Evolutionary conservation across 2,329 filamentous ascomycete species (phyloP).

Genomic region (Mycosphaerella sp.): DNA sequence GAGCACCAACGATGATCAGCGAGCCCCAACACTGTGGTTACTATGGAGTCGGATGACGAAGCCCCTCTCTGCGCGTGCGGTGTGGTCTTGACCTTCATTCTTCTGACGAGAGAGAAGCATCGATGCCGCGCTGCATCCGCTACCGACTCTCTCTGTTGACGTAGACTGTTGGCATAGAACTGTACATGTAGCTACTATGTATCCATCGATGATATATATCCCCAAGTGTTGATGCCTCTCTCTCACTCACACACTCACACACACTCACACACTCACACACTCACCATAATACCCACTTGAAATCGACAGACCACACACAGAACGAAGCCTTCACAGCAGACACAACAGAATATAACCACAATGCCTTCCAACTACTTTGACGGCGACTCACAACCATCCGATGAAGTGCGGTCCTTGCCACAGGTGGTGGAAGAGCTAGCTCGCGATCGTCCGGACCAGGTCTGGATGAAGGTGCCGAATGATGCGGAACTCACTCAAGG

Average conservation of each 20-base stretch:
- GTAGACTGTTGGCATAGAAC: background rate
- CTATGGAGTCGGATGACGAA: slow-evolving; percentile 4
- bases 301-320: background rate
- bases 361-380: slow-evolving; percentile 1
- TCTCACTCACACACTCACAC: no score
- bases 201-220: no score
- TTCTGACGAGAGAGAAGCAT: background rate
- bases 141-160: background rate
- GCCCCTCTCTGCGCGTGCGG: background rate
- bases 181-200: slow-evolving; percentile 1
- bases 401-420: slow-evolving; percentile 14
- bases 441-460: slow-evolving; percentile 16
- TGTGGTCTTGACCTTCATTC: background rate
- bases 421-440: slow-evolving; percentile 20
- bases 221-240: no score
- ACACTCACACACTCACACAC: background rate
- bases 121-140: slow-evolving; percentile 6
- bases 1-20: slow-evolving; percentile 1
- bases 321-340: background rate
- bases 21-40: background rate
- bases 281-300: background rate
- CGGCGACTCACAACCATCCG: background rate
- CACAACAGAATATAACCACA: background rate
- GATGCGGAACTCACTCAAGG: slow-evolving; percentile 15
- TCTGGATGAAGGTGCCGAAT: slow-evolving; percentile 21